Base-by-base conservation (phyloP, 2,329 filamentous ascomycete genomes). In the Cadophora malorum region DNA sequence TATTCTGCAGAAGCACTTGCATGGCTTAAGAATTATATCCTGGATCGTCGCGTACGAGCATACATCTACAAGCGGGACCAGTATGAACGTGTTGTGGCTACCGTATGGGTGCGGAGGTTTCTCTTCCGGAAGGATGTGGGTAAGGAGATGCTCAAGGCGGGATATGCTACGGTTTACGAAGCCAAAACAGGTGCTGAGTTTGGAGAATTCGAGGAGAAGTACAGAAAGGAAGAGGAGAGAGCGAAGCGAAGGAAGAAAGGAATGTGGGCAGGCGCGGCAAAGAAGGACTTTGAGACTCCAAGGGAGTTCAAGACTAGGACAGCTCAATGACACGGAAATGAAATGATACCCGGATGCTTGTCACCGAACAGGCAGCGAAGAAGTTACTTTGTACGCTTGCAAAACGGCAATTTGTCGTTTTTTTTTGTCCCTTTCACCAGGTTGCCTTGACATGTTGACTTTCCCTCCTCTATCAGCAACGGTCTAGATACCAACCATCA, bases 121-220 rank as follows among this genome's bases (percentile, higher is more conserved):
- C 79, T 89, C 10, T 84, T 92, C 68, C 89, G 88, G 73, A 87
- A 86, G 67, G 94, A 99, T 78, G 91, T 99, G 5, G 94, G 95
- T 3, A 81, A 94, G 69, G 91, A 96, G 79, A 96, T 99, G 94
- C 81, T 99, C 70, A 92, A 89, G 80, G 85, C 82, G 25, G 96
- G 96, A 0, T 81, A 96, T 71, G 96, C 95, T 50, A 97, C 93
- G 2, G 91, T 96, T 3, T 99, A 98, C 78, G 96, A 98, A 81
- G 95, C 93, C 33, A 98, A 97, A 80, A 86, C 84, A 5, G 96
- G 95, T 3, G 91, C 88, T 23, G 96, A 98, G 78, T 99, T 96
- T 83, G 96, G 96, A 28, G 88, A 89, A 0, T 82, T 86, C 66
- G 87, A 89, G 74, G 81, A 83, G 59, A 79, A 84, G 68, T 95